Evolutionary conservation across 106 monocot species (phyloP).

Genomic region (Agapanthus africanus): DNA sequence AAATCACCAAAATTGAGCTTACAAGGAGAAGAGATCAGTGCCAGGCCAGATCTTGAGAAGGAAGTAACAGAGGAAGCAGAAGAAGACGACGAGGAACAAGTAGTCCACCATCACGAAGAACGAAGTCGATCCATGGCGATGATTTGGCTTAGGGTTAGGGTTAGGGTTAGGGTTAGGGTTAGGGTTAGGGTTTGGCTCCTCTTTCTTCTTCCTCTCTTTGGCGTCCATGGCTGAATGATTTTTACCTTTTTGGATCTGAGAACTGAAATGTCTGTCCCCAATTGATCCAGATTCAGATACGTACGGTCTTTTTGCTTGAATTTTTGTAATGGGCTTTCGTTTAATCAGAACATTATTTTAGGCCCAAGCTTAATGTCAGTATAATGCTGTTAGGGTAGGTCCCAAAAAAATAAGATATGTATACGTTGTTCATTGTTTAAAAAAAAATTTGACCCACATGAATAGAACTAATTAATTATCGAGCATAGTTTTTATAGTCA

Average conservation of each 20-base stretch:
- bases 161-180: too few species aligned
- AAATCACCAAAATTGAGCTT: too few species aligned
- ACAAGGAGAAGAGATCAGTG: slow-evolving; percentile 1
- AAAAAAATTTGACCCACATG: too few species aligned
- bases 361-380: background rate
- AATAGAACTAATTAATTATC: too few species aligned
- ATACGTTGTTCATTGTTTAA: too few species aligned
- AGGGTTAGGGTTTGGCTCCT: background rate
- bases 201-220: slow-evolving; percentile 2
- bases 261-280: too few species aligned
- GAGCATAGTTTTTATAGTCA: too few species aligned
- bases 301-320: too few species aligned
- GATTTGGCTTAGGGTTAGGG: slow-evolving; percentile 14
- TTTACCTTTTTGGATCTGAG: background rate
- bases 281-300: too few species aligned
- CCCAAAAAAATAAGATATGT: too few species aligned
- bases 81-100: slow-evolving; percentile 38
- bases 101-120: slow-evolving; percentile 41
- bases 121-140: slow-evolving; percentile 35
- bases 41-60: slow-evolving; percentile 29
- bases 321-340: too few species aligned
- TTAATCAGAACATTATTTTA: too few species aligned
- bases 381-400: background rate
- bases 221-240: slow-evolving; percentile 15
- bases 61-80: slow-evolving; percentile 45